These are phyloP conservation scores for Mycena vitilis DNA, from an alignment of 768 basidiomycete genomes.

Conservation along the genomic window DNA sequence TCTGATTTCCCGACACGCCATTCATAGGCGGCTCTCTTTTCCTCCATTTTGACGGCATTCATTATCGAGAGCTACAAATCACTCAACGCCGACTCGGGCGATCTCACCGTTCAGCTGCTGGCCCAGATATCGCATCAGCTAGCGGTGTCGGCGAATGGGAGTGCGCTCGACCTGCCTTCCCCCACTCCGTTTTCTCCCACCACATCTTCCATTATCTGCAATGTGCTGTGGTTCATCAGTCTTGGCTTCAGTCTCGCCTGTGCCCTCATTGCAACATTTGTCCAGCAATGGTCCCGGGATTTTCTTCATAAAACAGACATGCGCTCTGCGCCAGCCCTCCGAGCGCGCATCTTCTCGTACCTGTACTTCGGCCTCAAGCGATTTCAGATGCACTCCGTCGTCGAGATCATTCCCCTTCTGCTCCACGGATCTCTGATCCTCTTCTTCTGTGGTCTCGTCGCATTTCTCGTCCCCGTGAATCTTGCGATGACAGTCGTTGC, in stretches of 20 bases:
- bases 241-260: conserved; percentile 25
- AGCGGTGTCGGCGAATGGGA: conserved; percentile 3
- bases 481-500: background rate
- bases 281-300: conserved; percentile 23
- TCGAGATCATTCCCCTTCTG: conserved; percentile 27
- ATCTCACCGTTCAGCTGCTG: conserved; percentile 26
- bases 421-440: conserved; percentile 29
- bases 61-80: conserved; percentile 41
- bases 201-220: conserved; percentile 8
- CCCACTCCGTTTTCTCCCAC: background rate
- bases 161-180: background rate
- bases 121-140: conserved; percentile 15
- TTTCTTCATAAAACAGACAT: conserved; percentile 18
- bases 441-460: conserved; percentile 30
- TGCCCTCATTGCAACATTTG: conserved; percentile 19
- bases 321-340: conserved; percentile 9
- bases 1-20: background rate
- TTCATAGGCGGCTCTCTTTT: conserved; percentile 40
- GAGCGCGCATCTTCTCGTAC: conserved; percentile 19
- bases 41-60: conserved; percentile 41
- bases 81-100: conserved; percentile 31
- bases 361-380: conserved; percentile 25
- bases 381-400: conserved; percentile 22
- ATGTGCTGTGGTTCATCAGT: conserved; percentile 21
- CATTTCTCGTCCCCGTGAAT: conserved; percentile 3